Conservation (phyloP, 495 filamentous ascomycete genomes). For the Tirmania nivea region DNA sequence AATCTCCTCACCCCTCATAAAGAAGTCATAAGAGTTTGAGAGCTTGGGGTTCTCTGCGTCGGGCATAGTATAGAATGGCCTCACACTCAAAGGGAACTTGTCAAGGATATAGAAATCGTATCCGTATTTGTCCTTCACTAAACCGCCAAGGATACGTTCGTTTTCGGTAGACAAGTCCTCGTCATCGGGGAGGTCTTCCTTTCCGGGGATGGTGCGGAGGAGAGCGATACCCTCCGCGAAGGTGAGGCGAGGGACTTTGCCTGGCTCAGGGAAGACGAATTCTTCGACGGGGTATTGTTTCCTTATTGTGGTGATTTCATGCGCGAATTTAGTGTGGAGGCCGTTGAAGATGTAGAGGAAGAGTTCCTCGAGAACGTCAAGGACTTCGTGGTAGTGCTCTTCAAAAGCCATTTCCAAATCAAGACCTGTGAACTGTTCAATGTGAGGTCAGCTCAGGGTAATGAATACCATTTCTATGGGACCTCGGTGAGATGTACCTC, state of each 20-base stretch:
- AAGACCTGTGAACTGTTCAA: constrained; percentile 54
- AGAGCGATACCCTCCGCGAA: constrained; percentile 62
- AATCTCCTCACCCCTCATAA: constrained; percentile 84
- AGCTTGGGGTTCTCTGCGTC: constrained; percentile 47
- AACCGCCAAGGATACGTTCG: constrained; percentile 62
- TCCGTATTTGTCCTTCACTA: constrained; percentile 66
- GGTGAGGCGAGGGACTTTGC: constrained; percentile 58
- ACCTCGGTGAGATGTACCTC: constrained; percentile 24
- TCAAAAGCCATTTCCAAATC: constrained; percentile 96
- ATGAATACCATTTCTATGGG: not conserved
- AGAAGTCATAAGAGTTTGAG: constrained; percentile 88
- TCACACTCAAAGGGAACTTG: constrained; percentile 66
- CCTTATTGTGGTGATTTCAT: constrained; percentile 48
- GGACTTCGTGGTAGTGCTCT: constrained; percentile 69
- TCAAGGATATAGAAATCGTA: constrained; percentile 91
- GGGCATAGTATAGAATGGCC: constrained; percentile 90
- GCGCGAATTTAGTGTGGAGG: constrained; percentile 42
- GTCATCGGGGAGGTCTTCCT: constrained; percentile 33
- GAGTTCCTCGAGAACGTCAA: constrained; percentile 57
- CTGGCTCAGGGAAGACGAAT: constrained; percentile 52
- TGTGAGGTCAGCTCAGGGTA: too few species aligned
- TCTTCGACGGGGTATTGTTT: constrained; percentile 36
- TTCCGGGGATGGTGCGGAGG: constrained; percentile 43
- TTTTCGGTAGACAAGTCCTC: constrained; percentile 70
- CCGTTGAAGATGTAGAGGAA: constrained; percentile 75